These are phyloP conservation scores for Sphagnum contortum DNA, from an alignment of 225 moss, liverwort and hornwort species.

Conservation along the genomic window DNA sequence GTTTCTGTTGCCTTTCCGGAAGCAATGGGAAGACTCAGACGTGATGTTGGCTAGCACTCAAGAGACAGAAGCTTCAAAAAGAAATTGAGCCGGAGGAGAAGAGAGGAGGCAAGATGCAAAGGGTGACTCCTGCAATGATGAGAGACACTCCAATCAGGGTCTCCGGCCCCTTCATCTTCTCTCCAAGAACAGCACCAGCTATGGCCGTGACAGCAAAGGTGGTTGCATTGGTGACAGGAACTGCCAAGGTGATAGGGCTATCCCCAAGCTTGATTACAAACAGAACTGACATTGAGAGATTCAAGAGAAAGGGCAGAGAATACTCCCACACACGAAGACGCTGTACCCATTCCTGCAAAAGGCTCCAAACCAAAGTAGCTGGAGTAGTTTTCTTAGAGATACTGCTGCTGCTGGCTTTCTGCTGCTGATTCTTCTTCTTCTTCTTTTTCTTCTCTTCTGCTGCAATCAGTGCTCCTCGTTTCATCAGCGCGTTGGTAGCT, in stretches of 20 bases:
- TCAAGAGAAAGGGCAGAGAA: slow-evolving; percentile 69
- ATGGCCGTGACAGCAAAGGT: slow-evolving; percentile 72
- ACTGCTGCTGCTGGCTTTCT: too few relatives aligned
- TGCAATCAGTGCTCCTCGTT: slow-evolving; percentile 62
- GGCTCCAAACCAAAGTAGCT: slow-evolving; percentile 5
- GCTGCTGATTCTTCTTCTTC: too few relatives aligned
- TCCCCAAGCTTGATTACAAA: slow-evolving; percentile 70
- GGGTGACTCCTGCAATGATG: slow-evolving; percentile 51
- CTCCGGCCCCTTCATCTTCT: slow-evolving; percentile 37
- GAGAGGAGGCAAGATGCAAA: slow-evolving; percentile 37
- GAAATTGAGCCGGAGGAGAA: too few relatives aligned
- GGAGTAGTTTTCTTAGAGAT: too few relatives aligned
- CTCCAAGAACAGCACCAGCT: slow-evolving; percentile 62
- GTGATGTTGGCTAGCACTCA: too few relatives aligned
- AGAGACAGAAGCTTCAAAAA: too few relatives aligned
- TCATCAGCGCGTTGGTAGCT: slow-evolving; percentile 68
- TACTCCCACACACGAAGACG: slow-evolving; percentile 75
- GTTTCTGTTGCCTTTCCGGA: too few relatives aligned
- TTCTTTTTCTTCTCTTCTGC: slow-evolving; percentile 3
- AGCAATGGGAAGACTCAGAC: too few relatives aligned
- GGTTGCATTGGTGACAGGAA: slow-evolving; percentile 81
- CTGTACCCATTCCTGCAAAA: slow-evolving; percentile 50
- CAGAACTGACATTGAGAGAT: slow-evolving; percentile 63
- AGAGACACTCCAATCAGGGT: slow-evolving; percentile 48
- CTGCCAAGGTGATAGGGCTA: slow-evolving; percentile 73